Conservation (phyloP, 2,329 filamentous ascomycete genomes). For the Alternaria brassicae region DNA sequence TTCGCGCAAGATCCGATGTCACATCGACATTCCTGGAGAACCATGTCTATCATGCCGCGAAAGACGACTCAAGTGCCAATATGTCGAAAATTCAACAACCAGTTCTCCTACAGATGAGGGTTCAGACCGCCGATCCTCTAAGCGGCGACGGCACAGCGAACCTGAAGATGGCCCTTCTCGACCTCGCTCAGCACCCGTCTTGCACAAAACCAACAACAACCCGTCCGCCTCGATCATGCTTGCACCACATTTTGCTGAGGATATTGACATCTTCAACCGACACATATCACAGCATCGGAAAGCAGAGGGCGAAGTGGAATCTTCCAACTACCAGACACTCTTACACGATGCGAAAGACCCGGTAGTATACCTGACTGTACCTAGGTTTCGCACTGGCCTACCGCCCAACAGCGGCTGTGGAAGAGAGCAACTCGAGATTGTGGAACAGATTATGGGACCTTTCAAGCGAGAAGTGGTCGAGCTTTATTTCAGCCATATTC, state of each 20-base stretch:
- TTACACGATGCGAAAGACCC: conserved; percentile 54
- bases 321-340: conserved; percentile 58
- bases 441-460: conserved; percentile 52
- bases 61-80: conserved; percentile 48
- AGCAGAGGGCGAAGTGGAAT: conserved; percentile 37
- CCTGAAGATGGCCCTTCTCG: conserved; percentile 30
- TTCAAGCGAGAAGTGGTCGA: conserved; percentile 50
- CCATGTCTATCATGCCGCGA: conserved; percentile 52
- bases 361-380: conserved; percentile 56
- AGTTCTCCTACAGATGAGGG: conserved; percentile 35
- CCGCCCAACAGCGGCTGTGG: conserved; percentile 46
- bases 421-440: conserved; percentile 50
- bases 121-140: conserved; percentile 31
- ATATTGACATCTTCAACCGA: conserved; percentile 51
- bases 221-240: conserved; percentile 51
- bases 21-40: conserved; percentile 50
- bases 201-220: conserved; percentile 41
- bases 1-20: conserved; percentile 52
- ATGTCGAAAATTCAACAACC: conserved; percentile 36
- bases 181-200: conserved; percentile 33
- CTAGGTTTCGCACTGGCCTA: conserved; percentile 58
- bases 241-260: conserved; percentile 52
- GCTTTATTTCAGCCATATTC: conserved; percentile 55
- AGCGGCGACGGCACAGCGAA: conserved; percentile 40
- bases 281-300: conserved; percentile 47